A percentile compares a stretch with the other conserved stretches of the same genome.
These are phyloP conservation scores for Rhododendron williamsianum DNA, from an alignment of 148 eudicot species.

Conservation along the genomic window DNA sequence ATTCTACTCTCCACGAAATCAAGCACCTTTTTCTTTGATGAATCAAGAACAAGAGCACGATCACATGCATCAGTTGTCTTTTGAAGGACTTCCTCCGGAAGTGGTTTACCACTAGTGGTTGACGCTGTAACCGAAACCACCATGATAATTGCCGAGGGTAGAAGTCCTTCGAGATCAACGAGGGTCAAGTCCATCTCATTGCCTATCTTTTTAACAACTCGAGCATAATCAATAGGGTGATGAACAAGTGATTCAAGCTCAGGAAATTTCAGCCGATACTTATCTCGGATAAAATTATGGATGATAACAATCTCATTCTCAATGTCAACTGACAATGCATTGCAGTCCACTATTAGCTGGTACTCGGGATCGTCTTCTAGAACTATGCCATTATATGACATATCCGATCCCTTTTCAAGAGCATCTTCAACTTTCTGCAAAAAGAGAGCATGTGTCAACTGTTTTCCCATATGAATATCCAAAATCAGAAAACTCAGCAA, in stretches of 20 bases:
- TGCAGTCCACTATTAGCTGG: conserved; percentile 88
- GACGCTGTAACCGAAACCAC: conserved; percentile 97
- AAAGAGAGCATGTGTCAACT: not conserved
- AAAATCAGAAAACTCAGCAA: not conserved
- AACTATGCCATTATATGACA: conserved; percentile 53
- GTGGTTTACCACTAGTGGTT: conserved; percentile 95
- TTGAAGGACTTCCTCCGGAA: conserved; percentile 73
- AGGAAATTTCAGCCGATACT: conserved; percentile 86
- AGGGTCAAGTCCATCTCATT: conserved; percentile 90
- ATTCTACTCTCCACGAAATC: conserved; percentile 96
- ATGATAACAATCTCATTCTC: conserved; percentile 85
- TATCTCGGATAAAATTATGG: conserved; percentile 91
- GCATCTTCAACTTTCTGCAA: conserved; percentile 88
- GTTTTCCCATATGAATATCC: not conserved
- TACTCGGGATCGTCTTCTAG: conserved; percentile 91
- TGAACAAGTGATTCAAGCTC: conserved; percentile 98
- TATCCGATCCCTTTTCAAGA: conserved; percentile 56
- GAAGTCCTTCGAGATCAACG: conserved; percentile 85
- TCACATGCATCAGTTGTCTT: conserved; percentile 94
- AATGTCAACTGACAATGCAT: conserved; percentile 81
- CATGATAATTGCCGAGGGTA: conserved; percentile 98
- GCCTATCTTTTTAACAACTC: conserved; percentile 90
- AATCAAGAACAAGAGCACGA: conserved; percentile 81
- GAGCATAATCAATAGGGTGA: conserved; percentile 94
- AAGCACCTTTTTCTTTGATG: conserved; percentile 81